Evolutionary conservation across 805 yeast genomes (phyloP), one percentile per base, ranked within the genome.

Genomic region (Ogataea kodamae): DNA sequence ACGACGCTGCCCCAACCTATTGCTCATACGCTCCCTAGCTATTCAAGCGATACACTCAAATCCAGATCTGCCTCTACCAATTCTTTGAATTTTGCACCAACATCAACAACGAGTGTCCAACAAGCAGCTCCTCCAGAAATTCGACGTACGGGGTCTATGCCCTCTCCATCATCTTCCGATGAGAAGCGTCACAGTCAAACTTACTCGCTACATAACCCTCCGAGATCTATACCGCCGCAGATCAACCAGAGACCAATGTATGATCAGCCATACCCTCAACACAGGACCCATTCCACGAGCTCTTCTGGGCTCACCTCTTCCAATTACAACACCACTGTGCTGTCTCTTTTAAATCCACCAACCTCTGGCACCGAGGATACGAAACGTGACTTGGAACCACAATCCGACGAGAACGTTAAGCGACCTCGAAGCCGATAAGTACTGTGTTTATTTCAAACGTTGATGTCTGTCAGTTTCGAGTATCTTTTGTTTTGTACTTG

Each of bases 141-240:
- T 12, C 31, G 33, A 23, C 20, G 34, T 18, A 23, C 42, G 9
- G 41, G 42, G 9, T 40, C 49, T 18, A 27, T 36, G 18, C 31
- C 49, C 10, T 41, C 48, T 11, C 49, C 39, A 16, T 30, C 43
- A 2, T 23, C 41, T 6, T 27, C 41, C 6, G 52, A 48, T 13
- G 52, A 45, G 16, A 48, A 46, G 22, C 34, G 50, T 11, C 25
- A 26, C 3, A 37, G 46, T 14, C 48, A 38, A 14, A 29, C 33
- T 5, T 54, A 54, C 26, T 44, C 55, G 1, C 31, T 54, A 25
- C 41, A 28, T 34, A 53, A 53, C 26, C 59, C 57, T 6, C 59
- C 59, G 6, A 39, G 59, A 20, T 48, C 55, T 15, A 35, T 52
- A 7, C 59, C 59, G 6, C 37, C 43, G 12, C 45, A 40, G 17